phyloP scores from a whole-genome alignment of 805 yeast species.

The Teunomyces barrocoloradensis region DNA sequence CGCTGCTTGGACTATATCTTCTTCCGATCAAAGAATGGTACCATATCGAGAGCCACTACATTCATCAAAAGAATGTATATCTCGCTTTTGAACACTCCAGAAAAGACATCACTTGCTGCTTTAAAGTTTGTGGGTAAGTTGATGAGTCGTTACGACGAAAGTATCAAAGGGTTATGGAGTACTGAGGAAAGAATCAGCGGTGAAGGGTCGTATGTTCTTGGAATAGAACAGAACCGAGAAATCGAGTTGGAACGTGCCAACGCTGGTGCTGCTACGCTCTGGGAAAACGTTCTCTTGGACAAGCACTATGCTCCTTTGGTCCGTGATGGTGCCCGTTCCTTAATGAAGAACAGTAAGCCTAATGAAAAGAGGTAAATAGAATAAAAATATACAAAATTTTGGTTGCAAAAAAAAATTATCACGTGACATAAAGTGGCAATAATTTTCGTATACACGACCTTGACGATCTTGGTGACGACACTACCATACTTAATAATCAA shows the following conservation, averaged over 20 bases:
- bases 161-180: constrained; percentile 70
- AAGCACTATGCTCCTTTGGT: constrained; percentile 83
- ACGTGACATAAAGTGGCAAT: background rate
- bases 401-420: background rate
- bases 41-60: constrained; percentile 66
- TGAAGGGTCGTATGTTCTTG: constrained; percentile 59
- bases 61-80: constrained; percentile 79
- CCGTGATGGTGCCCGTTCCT: constrained; percentile 56
- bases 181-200: constrained; percentile 87
- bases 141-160: constrained; percentile 63
- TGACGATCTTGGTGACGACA: background rate
- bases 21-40: constrained; percentile 69
- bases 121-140: constrained; percentile 77
- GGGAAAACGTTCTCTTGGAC: constrained; percentile 80
- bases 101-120: constrained; percentile 76
- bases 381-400: too few relatives aligned
- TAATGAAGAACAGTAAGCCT: constrained; percentile 38
- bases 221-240: constrained; percentile 50
- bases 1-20: constrained; percentile 78
- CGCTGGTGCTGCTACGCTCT: constrained; percentile 83
- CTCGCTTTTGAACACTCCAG: constrained; percentile 73
- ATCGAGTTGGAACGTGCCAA: constrained; percentile 71
- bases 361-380: constrained; percentile 6
- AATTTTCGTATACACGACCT: background rate
- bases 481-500: background rate